A percentile compares a stretch with the other conserved stretches of the same genome.
Conservation (phyloP, 495 filamentous ascomycete species). For the Haplographium delicatum region DNA sequence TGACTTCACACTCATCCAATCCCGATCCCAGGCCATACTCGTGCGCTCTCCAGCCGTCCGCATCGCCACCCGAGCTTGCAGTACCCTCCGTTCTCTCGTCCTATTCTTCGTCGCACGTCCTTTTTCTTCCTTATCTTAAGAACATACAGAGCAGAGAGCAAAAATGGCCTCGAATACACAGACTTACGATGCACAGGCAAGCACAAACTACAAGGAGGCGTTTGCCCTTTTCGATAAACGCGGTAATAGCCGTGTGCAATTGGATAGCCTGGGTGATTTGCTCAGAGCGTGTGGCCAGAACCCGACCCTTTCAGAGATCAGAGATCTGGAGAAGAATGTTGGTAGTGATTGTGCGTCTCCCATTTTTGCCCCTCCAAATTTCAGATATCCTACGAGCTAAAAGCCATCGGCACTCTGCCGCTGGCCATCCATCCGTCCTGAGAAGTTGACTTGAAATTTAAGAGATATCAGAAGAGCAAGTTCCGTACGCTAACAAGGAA, state of each 20-base stretch:
- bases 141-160: not conserved
- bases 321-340: constrained; percentile 79
- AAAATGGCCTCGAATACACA: constrained; percentile 39
- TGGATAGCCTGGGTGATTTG: constrained; percentile 85
- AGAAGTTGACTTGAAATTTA: too few species aligned
- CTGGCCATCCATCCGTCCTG: too few species aligned
- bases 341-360: constrained; percentile 78
- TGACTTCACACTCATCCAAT: not conserved
- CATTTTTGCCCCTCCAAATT: not conserved
- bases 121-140: too few species aligned
- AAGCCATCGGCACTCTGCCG: too few species aligned
- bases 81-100: not conserved
- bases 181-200: constrained; percentile 62
- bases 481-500: not conserved
- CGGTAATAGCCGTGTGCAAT: constrained; percentile 80
- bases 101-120: not conserved
- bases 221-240: constrained; percentile 99
- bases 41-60: too few species aligned
- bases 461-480: too few species aligned
- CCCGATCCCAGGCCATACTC: too few species aligned
- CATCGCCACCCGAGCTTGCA: too few species aligned
- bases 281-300: constrained; percentile 97
- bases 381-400: not conserved
- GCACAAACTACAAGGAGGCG: constrained; percentile 99
- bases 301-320: constrained; percentile 87